Conservation (phyloP, 331 rosid genomes). For the Rosa hybrid region DNA sequence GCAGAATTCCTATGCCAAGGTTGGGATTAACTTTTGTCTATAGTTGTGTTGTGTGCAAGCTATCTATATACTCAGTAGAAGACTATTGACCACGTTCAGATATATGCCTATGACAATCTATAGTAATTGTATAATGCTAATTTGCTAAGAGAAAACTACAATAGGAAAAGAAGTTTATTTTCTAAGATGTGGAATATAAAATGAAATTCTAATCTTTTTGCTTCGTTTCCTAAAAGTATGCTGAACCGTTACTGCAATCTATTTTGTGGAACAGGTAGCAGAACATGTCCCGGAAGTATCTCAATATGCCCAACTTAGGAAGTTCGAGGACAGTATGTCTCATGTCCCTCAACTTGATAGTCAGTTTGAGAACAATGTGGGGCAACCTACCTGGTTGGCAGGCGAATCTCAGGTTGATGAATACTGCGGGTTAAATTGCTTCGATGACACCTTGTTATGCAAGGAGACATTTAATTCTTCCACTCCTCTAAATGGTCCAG, state of each 20-base stretch:
- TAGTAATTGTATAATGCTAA: background rate
- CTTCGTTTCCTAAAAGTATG: background rate
- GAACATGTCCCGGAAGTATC: conserved; percentile 28
- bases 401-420: conserved; percentile 73
- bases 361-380: conserved; percentile 33
- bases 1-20: conserved; percentile 45
- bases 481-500: conserved; percentile 25
- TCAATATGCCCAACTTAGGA: conserved; percentile 24
- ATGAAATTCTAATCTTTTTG: background rate
- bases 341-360: conserved; percentile 24
- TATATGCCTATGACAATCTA: background rate
- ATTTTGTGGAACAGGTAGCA: conserved; percentile 44
- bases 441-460: conserved; percentile 69
- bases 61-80: background rate
- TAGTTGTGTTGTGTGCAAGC: background rate
- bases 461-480: conserved; percentile 52
- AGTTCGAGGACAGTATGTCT: conserved; percentile 30
- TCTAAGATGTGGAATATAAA: background rate
- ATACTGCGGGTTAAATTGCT: conserved; percentile 32
- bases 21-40: conserved; percentile 26
- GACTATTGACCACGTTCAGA: background rate
- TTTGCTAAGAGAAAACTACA: background rate
- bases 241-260: conserved; percentile 19
- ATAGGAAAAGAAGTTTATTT: background rate
- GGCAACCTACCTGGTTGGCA: conserved; percentile 55